Conservation (phyloP, 148 eudicot species). For the Camellia lanceoleosa region DNA sequence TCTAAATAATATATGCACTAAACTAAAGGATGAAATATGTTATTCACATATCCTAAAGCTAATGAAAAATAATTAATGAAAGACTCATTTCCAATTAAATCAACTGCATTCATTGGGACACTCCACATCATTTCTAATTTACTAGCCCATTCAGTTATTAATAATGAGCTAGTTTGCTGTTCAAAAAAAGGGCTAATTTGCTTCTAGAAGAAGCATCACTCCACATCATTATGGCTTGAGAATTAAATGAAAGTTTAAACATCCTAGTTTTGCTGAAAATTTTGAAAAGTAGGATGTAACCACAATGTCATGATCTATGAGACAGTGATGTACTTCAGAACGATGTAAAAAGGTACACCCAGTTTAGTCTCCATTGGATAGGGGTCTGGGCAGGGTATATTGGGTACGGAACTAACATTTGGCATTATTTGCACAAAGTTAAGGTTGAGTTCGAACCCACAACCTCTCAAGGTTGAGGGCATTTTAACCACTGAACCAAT, state of each 20-base stretch:
- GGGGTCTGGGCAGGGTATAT: no score
- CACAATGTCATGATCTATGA: background rate
- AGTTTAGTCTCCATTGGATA: no score
- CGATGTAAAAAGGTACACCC: no score
- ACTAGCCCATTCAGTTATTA: no score
- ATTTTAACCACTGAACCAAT: background rate
- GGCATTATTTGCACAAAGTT: no score
- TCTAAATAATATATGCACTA: background rate
- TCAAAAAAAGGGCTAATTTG: background rate
- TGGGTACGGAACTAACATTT: no score
- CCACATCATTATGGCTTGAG: background rate
- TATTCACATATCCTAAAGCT: background rate
- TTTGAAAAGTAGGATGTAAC: background rate
- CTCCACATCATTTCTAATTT: background rate
- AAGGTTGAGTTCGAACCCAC: no score
- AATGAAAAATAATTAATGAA: background rate
- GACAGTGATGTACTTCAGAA: no score
- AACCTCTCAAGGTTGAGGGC: no score
- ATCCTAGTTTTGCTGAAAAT: background rate
- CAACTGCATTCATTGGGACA: background rate
- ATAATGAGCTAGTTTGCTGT: no score
- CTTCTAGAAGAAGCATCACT: background rate
- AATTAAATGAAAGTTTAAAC: background rate
- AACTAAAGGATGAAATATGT: background rate
- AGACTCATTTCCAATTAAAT: background rate